These are phyloP conservation scores for Lanzia echinophila DNA, from an alignment of 2,329 filamentous ascomycete species.

Conservation along the genomic window DNA sequence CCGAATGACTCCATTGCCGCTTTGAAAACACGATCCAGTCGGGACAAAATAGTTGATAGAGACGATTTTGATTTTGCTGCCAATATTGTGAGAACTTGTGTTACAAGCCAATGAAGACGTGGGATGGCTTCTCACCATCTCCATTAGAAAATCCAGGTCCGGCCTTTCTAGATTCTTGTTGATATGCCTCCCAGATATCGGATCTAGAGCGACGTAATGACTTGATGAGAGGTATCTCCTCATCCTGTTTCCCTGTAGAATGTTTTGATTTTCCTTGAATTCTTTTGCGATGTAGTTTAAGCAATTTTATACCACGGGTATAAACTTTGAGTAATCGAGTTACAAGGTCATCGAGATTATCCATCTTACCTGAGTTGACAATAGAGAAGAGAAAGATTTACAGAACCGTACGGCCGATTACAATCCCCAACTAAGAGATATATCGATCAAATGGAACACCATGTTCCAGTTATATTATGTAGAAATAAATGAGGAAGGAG, in stretches of 20 bases:
- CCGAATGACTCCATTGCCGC: slow-evolving; percentile 34
- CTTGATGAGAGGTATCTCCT: slow-evolving; percentile 33
- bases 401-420: not conserved
- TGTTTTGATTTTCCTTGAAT: slow-evolving; percentile 5
- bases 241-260: not conserved
- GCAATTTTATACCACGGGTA: slow-evolving; percentile 26
- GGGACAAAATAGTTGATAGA: slow-evolving; percentile 35
- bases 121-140: slow-evolving; percentile 36
- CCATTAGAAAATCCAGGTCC: slow-evolving; percentile 40
- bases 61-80: slow-evolving; percentile 26
- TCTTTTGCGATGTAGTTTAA: slow-evolving; percentile 35
- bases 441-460: too few species aligned
- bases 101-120: not conserved
- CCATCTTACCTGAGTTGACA: slow-evolving; percentile 27
- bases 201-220: slow-evolving; percentile 23
- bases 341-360: slow-evolving; percentile 39
- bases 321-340: slow-evolving; percentile 42
- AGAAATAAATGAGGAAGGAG: too few species aligned
- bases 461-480: too few species aligned
- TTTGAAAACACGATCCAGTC: slow-evolving; percentile 38
- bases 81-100: not conserved
- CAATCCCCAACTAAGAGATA: too few species aligned
- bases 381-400: not conserved
- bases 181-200: slow-evolving; percentile 39
- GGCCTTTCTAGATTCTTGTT: slow-evolving; percentile 34